These are phyloP conservation scores for Fusarium fujikuroi DNA, from an alignment of 2,329 filamentous ascomycete genomes.

Conservation along the genomic window DNA sequence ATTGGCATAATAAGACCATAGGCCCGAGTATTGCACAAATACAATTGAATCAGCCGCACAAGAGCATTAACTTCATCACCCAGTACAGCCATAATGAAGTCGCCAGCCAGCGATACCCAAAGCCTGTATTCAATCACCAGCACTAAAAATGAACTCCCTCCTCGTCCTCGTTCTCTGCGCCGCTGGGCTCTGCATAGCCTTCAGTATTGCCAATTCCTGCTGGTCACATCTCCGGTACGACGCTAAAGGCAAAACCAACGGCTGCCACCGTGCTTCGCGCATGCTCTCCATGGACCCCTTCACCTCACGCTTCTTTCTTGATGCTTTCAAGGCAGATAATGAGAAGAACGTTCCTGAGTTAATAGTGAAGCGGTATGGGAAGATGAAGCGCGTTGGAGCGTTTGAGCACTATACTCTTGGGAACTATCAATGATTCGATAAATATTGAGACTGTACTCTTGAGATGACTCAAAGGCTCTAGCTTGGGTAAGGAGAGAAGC, in stretches of 20 bases:
- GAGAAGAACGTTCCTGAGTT: background rate
- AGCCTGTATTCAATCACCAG: background rate
- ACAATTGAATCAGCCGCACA: background rate
- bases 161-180: background rate
- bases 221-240: background rate
- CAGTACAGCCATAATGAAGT: background rate
- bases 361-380: background rate
- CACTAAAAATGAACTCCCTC: background rate
- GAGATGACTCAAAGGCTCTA: background rate
- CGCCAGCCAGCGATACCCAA: background rate
- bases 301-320: accelerated
- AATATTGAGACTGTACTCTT: background rate
- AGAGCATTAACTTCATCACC: background rate
- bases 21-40: background rate
- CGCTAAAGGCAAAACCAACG: background rate
- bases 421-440: background rate
- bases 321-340: background rate
- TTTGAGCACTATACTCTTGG: background rate
- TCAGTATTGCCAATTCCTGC: background rate
- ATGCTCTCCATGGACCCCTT: background rate
- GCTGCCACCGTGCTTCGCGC: background rate
- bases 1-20: background rate
- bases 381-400: background rate
- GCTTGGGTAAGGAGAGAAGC: background rate
- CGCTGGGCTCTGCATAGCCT: background rate